Percentiles rank a stretch among this genome's conserved stretches.
Evolutionary conservation across 2,329 filamentous ascomycete species (phyloP).

Genomic region (Pyricularia sp.): DNA sequence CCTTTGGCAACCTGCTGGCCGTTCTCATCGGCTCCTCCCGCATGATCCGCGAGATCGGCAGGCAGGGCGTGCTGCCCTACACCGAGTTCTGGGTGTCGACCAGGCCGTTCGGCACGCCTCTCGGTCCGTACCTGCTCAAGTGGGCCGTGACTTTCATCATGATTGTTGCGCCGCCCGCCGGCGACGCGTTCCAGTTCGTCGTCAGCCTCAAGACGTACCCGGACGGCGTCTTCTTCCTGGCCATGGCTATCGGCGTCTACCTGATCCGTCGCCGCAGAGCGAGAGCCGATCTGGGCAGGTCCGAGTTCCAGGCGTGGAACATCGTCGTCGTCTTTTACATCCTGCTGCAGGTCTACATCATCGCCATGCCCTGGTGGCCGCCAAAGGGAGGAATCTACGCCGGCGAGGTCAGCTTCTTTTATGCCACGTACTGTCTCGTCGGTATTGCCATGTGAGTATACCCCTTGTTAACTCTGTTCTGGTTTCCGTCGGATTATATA

Average conservation of each 20-base stretch:
- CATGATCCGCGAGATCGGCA: constrained; percentile 50
- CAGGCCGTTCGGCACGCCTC: constrained; percentile 51
- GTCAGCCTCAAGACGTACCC: constrained; percentile 53
- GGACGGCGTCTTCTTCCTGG: constrained; percentile 43
- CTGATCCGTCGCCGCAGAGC: constrained; percentile 45
- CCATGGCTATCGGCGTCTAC: constrained; percentile 47
- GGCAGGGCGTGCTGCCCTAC: constrained; percentile 51
- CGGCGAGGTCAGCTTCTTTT: constrained; percentile 65
- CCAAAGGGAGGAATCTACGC: constrained; percentile 48
- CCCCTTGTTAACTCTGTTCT: too few relatives aligned
- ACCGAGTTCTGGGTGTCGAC: constrained; percentile 52
- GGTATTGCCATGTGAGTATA: constrained; percentile 53
- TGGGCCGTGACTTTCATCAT: constrained; percentile 48
- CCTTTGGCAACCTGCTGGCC: constrained; percentile 49
- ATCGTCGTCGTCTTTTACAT: constrained; percentile 49
- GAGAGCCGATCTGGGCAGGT: constrained; percentile 33
- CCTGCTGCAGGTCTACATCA: constrained; percentile 47
- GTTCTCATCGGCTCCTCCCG: constrained; percentile 46
- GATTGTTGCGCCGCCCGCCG: constrained; percentile 50
- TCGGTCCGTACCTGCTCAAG: constrained; percentile 48
- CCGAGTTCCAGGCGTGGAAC: constrained; percentile 52
- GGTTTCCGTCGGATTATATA: background rate
- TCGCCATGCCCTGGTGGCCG: constrained; percentile 66
- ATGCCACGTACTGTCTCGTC: constrained; percentile 57
- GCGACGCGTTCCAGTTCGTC: constrained; percentile 58